Percentiles rank a stretch among this genome's conserved stretches.
Evolutionary conservation across 1,284 basidiomycete genomes (phyloP).

Genomic region (Apiotrichum gamsii): DNA sequence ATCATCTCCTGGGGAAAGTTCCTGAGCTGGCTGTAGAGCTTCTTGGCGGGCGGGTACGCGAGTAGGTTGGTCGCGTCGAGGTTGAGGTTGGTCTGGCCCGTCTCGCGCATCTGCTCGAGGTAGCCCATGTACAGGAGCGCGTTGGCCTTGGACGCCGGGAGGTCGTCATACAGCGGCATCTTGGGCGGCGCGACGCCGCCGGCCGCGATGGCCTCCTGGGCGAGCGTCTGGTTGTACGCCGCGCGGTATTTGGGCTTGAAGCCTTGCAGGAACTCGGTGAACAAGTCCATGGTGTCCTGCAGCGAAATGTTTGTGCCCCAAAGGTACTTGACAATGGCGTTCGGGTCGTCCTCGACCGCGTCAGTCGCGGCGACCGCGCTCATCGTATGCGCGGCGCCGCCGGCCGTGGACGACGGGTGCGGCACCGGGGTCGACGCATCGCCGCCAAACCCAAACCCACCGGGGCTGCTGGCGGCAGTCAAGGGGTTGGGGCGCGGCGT

Average conservation of each 20-base stretch:
- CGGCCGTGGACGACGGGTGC: conserved; percentile 8
- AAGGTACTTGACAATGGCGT: conserved; percentile 71
- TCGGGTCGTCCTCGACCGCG: conserved; percentile 51
- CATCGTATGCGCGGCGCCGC: conserved; percentile 21
- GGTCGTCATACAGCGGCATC: conserved; percentile 45
- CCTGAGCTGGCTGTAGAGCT: conserved; percentile 68
- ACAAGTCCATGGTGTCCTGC: conserved; percentile 80
- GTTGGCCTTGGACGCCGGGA: conserved; percentile 61
- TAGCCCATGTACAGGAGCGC: conserved; percentile 75
- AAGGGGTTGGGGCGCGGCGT: conserved; percentile 21
- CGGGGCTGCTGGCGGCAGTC: conserved; percentile 1
- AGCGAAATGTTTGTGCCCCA: conserved; percentile 96
- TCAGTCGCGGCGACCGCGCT: conserved; percentile 51
- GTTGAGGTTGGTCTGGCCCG: conserved; percentile 86
- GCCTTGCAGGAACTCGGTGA: conserved; percentile 78
- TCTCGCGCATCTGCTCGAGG: conserved; percentile 77
- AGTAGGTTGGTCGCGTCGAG: conserved; percentile 83
- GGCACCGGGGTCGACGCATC: conserved; percentile 1
- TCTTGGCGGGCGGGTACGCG: conserved; percentile 77
- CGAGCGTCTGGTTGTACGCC: conserved; percentile 54
- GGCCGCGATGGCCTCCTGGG: conserved; percentile 30
- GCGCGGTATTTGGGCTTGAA: conserved; percentile 93
- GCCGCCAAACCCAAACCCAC: not conserved
- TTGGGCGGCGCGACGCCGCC: conserved; percentile 34
- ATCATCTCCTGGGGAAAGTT: conserved; percentile 97